Conservation (phyloP, 306 rosid species). For the Morella rubra region DNA sequence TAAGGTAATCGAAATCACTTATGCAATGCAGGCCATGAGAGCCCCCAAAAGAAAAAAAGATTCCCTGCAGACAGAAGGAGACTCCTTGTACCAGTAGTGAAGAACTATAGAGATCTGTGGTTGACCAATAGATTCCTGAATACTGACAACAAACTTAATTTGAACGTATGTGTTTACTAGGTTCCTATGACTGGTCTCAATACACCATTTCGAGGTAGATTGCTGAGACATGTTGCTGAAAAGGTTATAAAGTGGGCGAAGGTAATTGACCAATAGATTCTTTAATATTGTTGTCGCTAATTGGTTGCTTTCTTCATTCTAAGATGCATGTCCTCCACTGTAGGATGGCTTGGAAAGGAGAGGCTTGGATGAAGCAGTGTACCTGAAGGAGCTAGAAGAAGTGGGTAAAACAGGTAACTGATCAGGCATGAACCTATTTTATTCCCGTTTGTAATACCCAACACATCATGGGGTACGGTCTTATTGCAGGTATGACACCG, state of each 20-base stretch:
- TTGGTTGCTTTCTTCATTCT: background rate
- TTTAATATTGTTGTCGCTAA: slow-evolving; percentile 6
- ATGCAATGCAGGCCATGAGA: background rate
- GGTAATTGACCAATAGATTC: slow-evolving; percentile 39
- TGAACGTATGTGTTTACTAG: slow-evolving; percentile 39
- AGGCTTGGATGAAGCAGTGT: slow-evolving; percentile 90
- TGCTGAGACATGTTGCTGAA: slow-evolving; percentile 88
- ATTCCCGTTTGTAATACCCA: too few species aligned
- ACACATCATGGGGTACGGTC: slow-evolving; percentile 2
- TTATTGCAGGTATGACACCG: slow-evolving; percentile 75
- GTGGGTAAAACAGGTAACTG: slow-evolving; percentile 81
- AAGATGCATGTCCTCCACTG: slow-evolving; percentile 16
- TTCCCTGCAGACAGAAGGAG: too few species aligned
- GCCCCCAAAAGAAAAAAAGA: too few species aligned
- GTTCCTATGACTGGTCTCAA: slow-evolving; percentile 77
- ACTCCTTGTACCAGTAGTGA: too few species aligned
- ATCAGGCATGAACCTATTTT: background rate
- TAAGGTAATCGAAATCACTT: slow-evolving; percentile 54
- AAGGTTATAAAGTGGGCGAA: slow-evolving; percentile 79
- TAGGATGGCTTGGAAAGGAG: slow-evolving; percentile 96
- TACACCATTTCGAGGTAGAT: slow-evolving; percentile 93
- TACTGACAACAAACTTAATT: slow-evolving; percentile 21
- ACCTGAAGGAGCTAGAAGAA: slow-evolving; percentile 87
- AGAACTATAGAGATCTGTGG: too few species aligned
- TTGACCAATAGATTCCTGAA: too few species aligned